A percentile compares a stretch with the other conserved stretches of the same genome.
Evolutionary conservation across 108 stramenopile genomes (phyloP).

Genomic region (Phaeodactylum tricornutum): DNA sequence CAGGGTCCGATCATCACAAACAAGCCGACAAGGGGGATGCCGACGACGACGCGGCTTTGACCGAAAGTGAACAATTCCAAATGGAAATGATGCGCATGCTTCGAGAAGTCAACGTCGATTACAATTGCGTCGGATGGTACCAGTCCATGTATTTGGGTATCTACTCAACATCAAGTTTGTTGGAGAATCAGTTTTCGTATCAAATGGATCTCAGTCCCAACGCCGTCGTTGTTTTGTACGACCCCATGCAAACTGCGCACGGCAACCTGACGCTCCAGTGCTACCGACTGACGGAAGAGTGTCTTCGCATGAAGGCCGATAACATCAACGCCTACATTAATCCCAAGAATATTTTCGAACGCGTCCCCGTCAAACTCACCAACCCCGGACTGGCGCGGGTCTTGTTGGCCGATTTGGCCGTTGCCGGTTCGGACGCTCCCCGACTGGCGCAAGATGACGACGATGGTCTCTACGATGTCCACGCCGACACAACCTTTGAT

Average conservation of each 20-base stretch:
- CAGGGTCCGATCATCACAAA: conserved; percentile 33
- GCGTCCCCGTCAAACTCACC: conserved; percentile 82
- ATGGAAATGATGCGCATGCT: conserved; percentile 99
- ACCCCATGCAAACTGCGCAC: conserved; percentile 88
- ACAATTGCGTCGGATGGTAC: conserved; percentile 99
- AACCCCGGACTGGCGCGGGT: conserved; percentile 83
- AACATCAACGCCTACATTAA: conserved; percentile 62
- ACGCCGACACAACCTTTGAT: conserved; percentile 57
- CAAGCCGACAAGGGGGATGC: conserved; percentile 41
- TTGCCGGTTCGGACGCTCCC: not conserved
- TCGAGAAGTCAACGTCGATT: conserved; percentile 95
- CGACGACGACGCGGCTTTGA: conserved; percentile 44
- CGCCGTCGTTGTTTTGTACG: conserved; percentile 93
- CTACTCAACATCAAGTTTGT: conserved; percentile 73
- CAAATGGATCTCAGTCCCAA: conserved; percentile 92
- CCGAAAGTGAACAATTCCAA: conserved; percentile 70
- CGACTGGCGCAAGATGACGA: not conserved
- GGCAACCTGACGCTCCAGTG: conserved; percentile 89
- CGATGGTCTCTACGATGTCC: not conserved
- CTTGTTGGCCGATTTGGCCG: conserved; percentile 44
- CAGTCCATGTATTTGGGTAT: conserved; percentile 94
- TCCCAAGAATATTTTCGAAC: conserved; percentile 85
- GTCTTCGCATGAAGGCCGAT: conserved; percentile 53
- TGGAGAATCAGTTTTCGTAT: conserved; percentile 91
- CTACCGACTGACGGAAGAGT: conserved; percentile 85